Percentiles rank a stretch among this genome's conserved stretches.
Conservation (phyloP, 768 basidiomycete species). For the Russula ochroleuca region DNA sequence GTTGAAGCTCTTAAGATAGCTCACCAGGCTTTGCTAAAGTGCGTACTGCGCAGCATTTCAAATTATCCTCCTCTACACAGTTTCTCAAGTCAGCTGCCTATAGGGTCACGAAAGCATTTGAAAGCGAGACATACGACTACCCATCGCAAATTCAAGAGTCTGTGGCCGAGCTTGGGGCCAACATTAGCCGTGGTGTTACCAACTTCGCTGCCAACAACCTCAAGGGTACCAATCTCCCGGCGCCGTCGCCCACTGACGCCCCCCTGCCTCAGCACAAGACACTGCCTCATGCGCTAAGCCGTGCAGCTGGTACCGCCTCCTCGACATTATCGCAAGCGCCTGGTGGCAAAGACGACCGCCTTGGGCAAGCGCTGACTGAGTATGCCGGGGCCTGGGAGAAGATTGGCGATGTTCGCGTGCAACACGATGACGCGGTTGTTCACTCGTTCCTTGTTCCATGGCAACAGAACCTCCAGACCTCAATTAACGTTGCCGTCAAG, state of each 20-base stretch:
- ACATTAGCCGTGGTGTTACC: conserved; percentile 69
- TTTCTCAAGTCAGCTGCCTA: conserved; percentile 1
- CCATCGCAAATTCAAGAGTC: conserved; percentile 86
- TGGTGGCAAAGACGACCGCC: conserved; percentile 53
- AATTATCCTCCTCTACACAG: background rate
- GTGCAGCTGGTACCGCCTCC: conserved; percentile 67
- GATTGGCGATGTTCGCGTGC: conserved; percentile 69
- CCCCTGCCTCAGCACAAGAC: conserved; percentile 82
- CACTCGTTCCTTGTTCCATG: conserved; percentile 71
- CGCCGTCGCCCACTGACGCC: conserved; percentile 57
- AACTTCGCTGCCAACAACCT: conserved; percentile 84
- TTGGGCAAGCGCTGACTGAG: conserved; percentile 70
- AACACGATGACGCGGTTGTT: conserved; percentile 73
- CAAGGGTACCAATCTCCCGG: conserved; percentile 83
- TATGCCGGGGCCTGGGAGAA: conserved; percentile 85
- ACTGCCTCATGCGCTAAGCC: conserved; percentile 87
- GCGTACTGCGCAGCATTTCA: conserved; percentile 29
- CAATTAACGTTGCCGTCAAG: conserved; percentile 87
- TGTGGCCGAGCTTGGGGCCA: conserved; percentile 62
- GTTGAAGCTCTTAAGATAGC: conserved; percentile 87
- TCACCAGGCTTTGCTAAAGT: conserved; percentile 78
- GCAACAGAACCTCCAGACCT: conserved; percentile 81
- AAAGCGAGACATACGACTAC: conserved; percentile 84
- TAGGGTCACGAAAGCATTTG: conserved; percentile 87
- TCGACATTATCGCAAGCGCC: conserved; percentile 42